Evolutionary conservation across 441 rosid genomes (phyloP).

Genomic region (Euphorbia schlechtendalii): DNA sequence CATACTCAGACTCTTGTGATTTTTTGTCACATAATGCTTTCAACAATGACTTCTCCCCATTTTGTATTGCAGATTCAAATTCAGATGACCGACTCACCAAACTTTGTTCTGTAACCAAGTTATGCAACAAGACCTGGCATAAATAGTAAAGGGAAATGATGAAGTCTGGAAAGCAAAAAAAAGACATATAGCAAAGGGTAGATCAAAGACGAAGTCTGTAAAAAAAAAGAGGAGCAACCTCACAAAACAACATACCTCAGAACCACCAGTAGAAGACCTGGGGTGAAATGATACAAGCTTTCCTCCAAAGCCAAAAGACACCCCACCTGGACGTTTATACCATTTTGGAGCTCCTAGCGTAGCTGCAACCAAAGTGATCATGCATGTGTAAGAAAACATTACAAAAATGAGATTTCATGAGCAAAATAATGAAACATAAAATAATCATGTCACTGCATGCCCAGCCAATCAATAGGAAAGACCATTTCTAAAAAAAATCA

Average conservation of each 20-base stretch:
- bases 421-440: background rate
- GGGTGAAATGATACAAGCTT: slow-evolving; percentile 84
- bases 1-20: slow-evolving; percentile 82
- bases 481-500: too few species aligned
- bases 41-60: slow-evolving; percentile 72
- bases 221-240: slow-evolving; percentile 7
- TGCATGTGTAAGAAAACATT: background rate
- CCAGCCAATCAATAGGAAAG: too few species aligned
- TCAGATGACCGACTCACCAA: slow-evolving; percentile 76
- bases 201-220: slow-evolving; percentile 9
- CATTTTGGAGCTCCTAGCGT: slow-evolving; percentile 92
- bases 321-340: slow-evolving; percentile 92
- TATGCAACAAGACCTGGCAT: slow-evolving; percentile 67
- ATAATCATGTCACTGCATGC: too few species aligned
- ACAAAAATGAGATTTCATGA: slow-evolving; percentile 5
- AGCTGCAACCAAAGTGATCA: slow-evolving; percentile 29
- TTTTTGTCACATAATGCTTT: slow-evolving; percentile 79
- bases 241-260: slow-evolving; percentile 58
- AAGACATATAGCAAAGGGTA: slow-evolving; percentile 43
- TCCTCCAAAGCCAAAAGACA: slow-evolving; percentile 99
- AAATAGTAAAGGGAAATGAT: slow-evolving; percentile 16
- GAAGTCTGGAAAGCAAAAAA: slow-evolving; percentile 7
- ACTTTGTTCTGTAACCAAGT: slow-evolving; percentile 67
- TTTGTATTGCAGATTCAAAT: slow-evolving; percentile 85
- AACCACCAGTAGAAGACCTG: slow-evolving; percentile 36